Evolutionary conservation across 2,329 filamentous ascomycete species (phyloP).

Genomic region (Pseudogymnoascus verrucosus): DNA sequence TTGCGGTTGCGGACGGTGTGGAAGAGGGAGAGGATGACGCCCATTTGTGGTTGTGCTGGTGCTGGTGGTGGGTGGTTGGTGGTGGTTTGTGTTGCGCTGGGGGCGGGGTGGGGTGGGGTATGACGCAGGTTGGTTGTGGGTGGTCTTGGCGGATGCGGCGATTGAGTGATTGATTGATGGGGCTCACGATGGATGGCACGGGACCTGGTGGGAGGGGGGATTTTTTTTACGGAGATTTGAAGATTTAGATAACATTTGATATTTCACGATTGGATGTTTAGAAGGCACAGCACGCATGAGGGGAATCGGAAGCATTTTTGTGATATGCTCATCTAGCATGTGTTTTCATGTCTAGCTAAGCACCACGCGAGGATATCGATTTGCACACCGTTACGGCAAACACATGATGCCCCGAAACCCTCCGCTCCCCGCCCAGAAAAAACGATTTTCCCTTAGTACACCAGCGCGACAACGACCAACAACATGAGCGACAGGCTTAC

Average conservation of each 20-base stretch:
- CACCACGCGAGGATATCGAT: constrained; percentile 10
- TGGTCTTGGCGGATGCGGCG: neutral
- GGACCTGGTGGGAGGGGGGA: neutral
- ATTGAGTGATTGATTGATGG: neutral
- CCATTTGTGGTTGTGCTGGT: neutral
- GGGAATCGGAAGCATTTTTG: constrained; percentile 8
- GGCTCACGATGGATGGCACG: neutral
- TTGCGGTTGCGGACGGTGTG: neutral
- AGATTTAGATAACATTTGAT: neutral
- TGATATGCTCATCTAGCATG: constrained; percentile 9
- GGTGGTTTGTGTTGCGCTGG: neutral
- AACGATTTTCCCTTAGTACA: constrained; percentile 5
- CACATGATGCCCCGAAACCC: constrained; percentile 17
- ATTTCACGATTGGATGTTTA: neutral
- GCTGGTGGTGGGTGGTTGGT: too few species aligned
- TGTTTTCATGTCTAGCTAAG: constrained; percentile 11
- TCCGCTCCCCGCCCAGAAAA: constrained; percentile 21
- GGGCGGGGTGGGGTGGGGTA: neutral
- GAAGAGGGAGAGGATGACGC: constrained; percentile 6
- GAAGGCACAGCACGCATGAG: neutral
- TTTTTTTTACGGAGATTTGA: neutral
- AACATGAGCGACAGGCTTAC: constrained; percentile 34
- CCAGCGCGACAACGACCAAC: constrained; percentile 20
- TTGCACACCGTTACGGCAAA: constrained; percentile 23
- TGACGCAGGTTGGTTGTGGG: neutral